Percentiles rank a stretch among this genome's conserved stretches.
Conservation (phyloP, 305 asterid genomes). For the Fraxinus baroniana region DNA sequence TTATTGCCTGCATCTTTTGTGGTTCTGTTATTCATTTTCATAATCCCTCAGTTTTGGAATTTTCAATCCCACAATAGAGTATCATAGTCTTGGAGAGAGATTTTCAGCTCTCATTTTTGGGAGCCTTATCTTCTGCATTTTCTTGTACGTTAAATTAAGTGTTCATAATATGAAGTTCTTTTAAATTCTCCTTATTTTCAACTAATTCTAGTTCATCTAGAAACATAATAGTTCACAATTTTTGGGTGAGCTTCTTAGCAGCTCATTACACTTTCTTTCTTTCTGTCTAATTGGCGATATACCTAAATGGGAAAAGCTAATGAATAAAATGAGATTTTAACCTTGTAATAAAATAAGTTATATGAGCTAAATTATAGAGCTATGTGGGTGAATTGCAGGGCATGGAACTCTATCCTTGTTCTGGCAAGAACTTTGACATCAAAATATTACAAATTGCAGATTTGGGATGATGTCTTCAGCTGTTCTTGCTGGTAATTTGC, state of each 20-base stretch:
- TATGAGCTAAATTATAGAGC: constrained; percentile 14
- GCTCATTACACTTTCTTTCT: constrained; percentile 5
- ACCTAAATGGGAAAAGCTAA: constrained; percentile 8
- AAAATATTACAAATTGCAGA: constrained; percentile 96
- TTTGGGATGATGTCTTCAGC: constrained; percentile 99
- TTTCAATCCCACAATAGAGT: constrained; percentile 79
- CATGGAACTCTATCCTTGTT: constrained; percentile 95
- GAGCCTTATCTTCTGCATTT: constrained; percentile 73
- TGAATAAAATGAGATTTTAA: neutral
- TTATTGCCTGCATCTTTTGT: constrained; percentile 11
- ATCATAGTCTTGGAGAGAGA: constrained; percentile 88
- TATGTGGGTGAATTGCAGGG: constrained; percentile 50
- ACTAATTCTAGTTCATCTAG: constrained; percentile 86
- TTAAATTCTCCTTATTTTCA: constrained; percentile 42
- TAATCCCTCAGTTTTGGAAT: constrained; percentile 65
- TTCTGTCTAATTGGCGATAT: neutral
- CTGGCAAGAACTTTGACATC: constrained; percentile 88
- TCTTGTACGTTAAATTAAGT: constrained; percentile 80
- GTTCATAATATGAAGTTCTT: constrained; percentile 2
- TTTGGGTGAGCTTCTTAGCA: constrained; percentile 63
- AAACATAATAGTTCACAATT: constrained; percentile 78
- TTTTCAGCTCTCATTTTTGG: constrained; percentile 84
- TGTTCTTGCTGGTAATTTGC: constrained; percentile 54
- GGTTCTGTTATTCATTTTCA: neutral
- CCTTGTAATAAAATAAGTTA: neutral